Evolutionary conservation across 2,329 filamentous ascomycete genomes (phyloP), one percentile per base, ranked within the genome.

Genomic region (Basipetospora chlamydospora): DNA sequence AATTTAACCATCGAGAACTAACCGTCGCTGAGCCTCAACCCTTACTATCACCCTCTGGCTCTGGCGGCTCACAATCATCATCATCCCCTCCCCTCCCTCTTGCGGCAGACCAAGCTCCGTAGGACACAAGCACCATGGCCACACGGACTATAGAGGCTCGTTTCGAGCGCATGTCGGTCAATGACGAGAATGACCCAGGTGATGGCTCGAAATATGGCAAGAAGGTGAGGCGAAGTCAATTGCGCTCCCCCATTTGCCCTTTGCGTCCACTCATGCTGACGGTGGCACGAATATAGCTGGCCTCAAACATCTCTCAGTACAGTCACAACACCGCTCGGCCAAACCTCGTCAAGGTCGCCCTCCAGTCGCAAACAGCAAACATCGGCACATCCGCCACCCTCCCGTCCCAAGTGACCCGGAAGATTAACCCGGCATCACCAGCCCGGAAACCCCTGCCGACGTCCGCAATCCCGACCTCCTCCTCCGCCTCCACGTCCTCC

Each of bases 121-220:
- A n/a, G n/a, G n/a, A n/a, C n/a, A n/a, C n/a, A n/a, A n/a, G n/a
- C n/a, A 47, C 43, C 41, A 77, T 88, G 81, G 74, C 87, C 44
- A 73, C 81, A 41, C 74, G 82, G 47, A 76, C 74, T 35, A 67
- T 96, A 32, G 88, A 95, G 62, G 67, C 81, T 59, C 82, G 83
- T 49, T 84, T 96, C 52, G 86, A 94, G 74, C 79, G 78, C 58
- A 73, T 95, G 61, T 80, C 82, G 15, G 83, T 95, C 43, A 80
- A 82, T 48, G 87, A 95, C 52, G 87, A 94, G 59, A 92, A 88
- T 52, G 79, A 84, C 41, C 59, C 64, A 18, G 21, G n/a, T 11
- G 36, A 25, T 26, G 36, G n/a, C 18, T 25, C 28, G 5, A 37
- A 37, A 21, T 37, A 37, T 28, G 26, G 35, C 17, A 37, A 37